These are phyloP conservation scores for Hyphopichia fennica DNA, from an alignment of 1,139 yeast species.

Conservation along the genomic window DNA sequence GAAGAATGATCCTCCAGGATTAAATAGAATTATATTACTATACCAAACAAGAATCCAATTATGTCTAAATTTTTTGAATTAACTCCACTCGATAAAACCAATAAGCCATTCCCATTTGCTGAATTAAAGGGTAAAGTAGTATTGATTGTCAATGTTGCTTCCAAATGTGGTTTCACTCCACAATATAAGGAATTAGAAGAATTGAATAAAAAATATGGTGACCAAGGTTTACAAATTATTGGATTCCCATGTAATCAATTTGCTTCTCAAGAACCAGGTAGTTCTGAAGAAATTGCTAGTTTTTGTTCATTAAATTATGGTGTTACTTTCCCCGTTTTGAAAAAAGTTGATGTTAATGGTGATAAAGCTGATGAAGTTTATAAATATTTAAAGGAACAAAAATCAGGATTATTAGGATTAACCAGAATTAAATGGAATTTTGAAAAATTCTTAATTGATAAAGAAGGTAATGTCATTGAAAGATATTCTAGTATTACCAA, in stretches of 20 bases:
- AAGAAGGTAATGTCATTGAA: slow-evolving; percentile 46
- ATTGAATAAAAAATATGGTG: slow-evolving; percentile 75
- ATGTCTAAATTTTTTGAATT: slow-evolving; percentile 46
- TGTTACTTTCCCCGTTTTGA: slow-evolving; percentile 85
- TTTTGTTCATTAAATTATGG: slow-evolving; percentile 43
- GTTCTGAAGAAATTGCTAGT: slow-evolving; percentile 37
- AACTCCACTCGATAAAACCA: slow-evolving; percentile 42
- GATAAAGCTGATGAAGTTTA: slow-evolving; percentile 76
- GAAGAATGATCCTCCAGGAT: too few relatives aligned
- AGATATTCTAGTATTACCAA: slow-evolving; percentile 44
- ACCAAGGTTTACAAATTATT: slow-evolving; percentile 70
- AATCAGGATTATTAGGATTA: slow-evolving; percentile 45
- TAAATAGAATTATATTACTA: too few relatives aligned
- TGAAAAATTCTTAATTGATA: slow-evolving; percentile 48
- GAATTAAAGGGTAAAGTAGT: slow-evolving; percentile 88
- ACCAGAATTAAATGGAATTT: slow-evolving; percentile 52
- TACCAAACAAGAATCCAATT: not conserved
- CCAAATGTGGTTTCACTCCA: slow-evolving; percentile 87
- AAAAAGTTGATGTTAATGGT: slow-evolving; percentile 90
- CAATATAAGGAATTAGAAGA: slow-evolving; percentile 78
- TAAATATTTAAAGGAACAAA: slow-evolving; percentile 63
- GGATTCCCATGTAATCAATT: slow-evolving; percentile 93
- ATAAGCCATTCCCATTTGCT: slow-evolving; percentile 64
- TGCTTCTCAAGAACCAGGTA: slow-evolving; percentile 47
- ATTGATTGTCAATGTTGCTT: slow-evolving; percentile 88